Percentiles rank a stretch among this genome's conserved stretches.
These are phyloP conservation scores for Phoma sp. DNA, from an alignment of 2,329 filamentous ascomycete species.

Conservation along the genomic window DNA sequence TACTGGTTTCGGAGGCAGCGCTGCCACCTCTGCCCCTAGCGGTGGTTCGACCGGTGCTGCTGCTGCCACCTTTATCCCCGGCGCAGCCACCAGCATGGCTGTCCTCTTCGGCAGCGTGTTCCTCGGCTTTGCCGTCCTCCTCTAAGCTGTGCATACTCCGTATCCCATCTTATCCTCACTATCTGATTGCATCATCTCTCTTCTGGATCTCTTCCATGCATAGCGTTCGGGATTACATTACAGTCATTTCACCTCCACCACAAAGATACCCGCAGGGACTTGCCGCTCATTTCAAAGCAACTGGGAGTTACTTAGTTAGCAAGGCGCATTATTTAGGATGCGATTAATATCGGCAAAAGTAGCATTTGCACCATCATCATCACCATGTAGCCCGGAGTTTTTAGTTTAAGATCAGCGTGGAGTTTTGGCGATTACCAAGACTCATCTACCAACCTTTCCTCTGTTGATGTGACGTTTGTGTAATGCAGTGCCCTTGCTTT, in stretches of 20 bases:
- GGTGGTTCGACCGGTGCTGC: conserved; percentile 35
- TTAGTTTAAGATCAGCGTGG: conserved; percentile 8
- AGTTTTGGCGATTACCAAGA: conserved; percentile 7
- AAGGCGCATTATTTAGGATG: conserved; percentile 9
- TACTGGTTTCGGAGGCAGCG: conserved; percentile 39
- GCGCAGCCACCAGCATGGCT: conserved; percentile 63
- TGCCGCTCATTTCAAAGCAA: conserved; percentile 19
- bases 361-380: conserved; percentile 7
- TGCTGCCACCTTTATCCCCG: conserved; percentile 57
- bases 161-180: background rate
- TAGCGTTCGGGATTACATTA: conserved; percentile 21
- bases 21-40: conserved; percentile 18
- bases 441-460: background rate
- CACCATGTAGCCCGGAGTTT: conserved; percentile 14
- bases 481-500: background rate
- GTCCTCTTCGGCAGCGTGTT: conserved; percentile 62
- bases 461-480: background rate
- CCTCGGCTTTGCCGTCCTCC: conserved; percentile 60
- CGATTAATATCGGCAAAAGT: conserved; percentile 11
- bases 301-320: conserved; percentile 14
- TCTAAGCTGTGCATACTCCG: conserved; percentile 29
- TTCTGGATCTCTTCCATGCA: conserved; percentile 17
- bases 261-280: conserved; percentile 21
- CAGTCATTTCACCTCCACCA: conserved; percentile 18
- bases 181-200: conserved; percentile 4